These are phyloP conservation scores for Hypomyces rosellus DNA, from an alignment of 2,329 filamentous ascomycete genomes.

Conservation along the genomic window DNA sequence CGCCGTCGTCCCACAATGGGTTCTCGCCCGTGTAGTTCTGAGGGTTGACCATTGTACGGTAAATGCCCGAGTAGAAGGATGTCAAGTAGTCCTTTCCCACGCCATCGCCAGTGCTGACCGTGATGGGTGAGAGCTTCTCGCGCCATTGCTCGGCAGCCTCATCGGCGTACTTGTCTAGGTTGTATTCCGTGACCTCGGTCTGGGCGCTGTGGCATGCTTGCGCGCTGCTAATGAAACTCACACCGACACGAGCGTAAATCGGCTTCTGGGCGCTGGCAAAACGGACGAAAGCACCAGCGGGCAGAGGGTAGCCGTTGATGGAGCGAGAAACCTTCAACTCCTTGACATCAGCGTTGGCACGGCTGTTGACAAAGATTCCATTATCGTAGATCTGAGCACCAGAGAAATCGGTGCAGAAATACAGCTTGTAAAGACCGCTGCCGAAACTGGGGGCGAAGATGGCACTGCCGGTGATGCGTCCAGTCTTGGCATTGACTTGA, in stretches of 20 bases:
- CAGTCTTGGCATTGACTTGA: conserved; percentile 46
- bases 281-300: conserved; percentile 57
- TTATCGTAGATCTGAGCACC: conserved; percentile 52
- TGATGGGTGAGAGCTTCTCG: conserved; percentile 53
- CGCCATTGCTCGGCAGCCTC: conserved; percentile 54
- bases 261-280: conserved; percentile 46
- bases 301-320: conserved; percentile 48
- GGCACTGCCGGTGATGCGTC: conserved; percentile 57
- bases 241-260: conserved; percentile 59
- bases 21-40: conserved; percentile 73
- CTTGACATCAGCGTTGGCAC: conserved; percentile 43
- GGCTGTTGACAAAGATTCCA: conserved; percentile 55
- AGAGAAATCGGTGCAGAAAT: conserved; percentile 63
- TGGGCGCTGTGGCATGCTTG: conserved; percentile 65
- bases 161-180: conserved; percentile 49
- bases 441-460: conserved; percentile 61
- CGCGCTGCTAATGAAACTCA: conserved; percentile 61
- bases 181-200: conserved; percentile 59
- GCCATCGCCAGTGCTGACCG: conserved; percentile 41
- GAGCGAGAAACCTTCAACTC: conserved; percentile 41
- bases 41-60: conserved; percentile 64
- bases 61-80: conserved; percentile 68
- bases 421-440: conserved; percentile 50
- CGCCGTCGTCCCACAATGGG: conserved; percentile 56
- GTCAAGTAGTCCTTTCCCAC: conserved; percentile 49